phyloP scores from a whole-genome alignment of 139 green algal genomes.

The Tetradesmus lagerheimii region DNA sequence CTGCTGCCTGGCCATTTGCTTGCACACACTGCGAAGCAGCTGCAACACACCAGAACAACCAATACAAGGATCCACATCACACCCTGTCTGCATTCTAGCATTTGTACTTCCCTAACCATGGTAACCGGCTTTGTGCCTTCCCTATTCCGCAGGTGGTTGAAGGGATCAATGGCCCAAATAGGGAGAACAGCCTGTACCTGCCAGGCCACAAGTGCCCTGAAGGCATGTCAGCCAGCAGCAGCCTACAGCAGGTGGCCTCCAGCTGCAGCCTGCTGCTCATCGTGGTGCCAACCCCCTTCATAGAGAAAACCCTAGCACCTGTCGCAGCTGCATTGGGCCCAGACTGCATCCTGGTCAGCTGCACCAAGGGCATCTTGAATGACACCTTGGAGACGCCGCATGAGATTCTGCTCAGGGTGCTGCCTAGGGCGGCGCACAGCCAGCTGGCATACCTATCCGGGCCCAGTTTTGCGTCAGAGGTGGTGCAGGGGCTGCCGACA shows the following conservation, averaged over 20 bases:
- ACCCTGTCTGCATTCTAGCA: background rate
- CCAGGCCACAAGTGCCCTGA: conserved; percentile 61
- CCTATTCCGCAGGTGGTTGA: conserved; percentile 63
- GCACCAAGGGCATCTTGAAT: conserved; percentile 87
- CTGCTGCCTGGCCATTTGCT: background rate
- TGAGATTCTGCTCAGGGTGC: conserved; percentile 75
- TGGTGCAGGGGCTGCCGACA: conserved; percentile 65
- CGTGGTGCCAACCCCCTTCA: conserved; percentile 87
- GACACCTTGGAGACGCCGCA: conserved; percentile 77
- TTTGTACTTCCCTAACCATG: too few species aligned
- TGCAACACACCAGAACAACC: too few species aligned
- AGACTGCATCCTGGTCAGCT: conserved; percentile 78
- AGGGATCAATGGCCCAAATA: conserved; percentile 69
- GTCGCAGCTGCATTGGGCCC: conserved; percentile 36
- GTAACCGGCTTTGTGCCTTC: too few species aligned
- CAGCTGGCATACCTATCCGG: conserved; percentile 85
- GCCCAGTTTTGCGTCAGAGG: conserved; percentile 93
- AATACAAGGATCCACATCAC: too few species aligned
- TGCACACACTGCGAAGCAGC: background rate
- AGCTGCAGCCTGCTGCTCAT: conserved; percentile 76
- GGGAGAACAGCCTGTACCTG: conserved; percentile 76
- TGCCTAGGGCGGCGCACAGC: conserved; percentile 48
- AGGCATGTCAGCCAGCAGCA: conserved; percentile 60
- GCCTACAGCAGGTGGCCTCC: conserved; percentile 59
- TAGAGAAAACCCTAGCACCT: conserved; percentile 67